Evolutionary conservation across 116 monocot species (phyloP).

Genomic region (Cymodocea nodosa): DNA sequence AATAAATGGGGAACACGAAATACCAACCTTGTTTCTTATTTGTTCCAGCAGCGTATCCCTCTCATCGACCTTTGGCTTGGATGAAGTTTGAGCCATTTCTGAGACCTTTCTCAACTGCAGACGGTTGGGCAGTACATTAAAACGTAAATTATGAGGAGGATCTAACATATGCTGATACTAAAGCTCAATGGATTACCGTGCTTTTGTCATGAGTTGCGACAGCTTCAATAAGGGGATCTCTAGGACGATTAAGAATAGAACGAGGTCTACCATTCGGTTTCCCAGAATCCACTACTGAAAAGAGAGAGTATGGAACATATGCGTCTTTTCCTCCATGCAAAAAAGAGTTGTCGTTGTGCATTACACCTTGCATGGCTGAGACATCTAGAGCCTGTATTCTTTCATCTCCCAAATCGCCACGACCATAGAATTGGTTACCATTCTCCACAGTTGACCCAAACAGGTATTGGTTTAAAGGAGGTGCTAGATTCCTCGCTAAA

Average conservation of each 20-base stretch:
- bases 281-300: conserved; percentile 27
- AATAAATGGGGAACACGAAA: not conserved
- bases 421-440: conserved; percentile 9
- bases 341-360: conserved; percentile 24
- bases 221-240: conserved; percentile 69
- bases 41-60: conserved; percentile 74
- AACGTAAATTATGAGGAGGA: too few relatives aligned
- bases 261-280: conserved; percentile 17
- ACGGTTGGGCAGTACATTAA: not conserved
- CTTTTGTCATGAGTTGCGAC: conserved; percentile 82
- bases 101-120: conserved; percentile 88
- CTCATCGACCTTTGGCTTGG: conserved; percentile 44
- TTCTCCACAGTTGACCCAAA: conserved; percentile 9
- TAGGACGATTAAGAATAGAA: conserved; percentile 53
- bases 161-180: too few relatives aligned
- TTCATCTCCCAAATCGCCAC: conserved; percentile 22
- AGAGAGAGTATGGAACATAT: conserved; percentile 12
- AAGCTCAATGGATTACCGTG: conserved; percentile 28
- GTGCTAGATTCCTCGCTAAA: conserved; percentile 10
- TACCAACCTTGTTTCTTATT: conserved; percentile 71
- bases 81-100: conserved; percentile 33
- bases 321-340: conserved; percentile 18
- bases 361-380: conserved; percentile 11
- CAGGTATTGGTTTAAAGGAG: conserved; percentile 18
- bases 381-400: conserved; percentile 21